Conservation (phyloP, 352 stramenopile species). For the Elongisporangium anandrum region DNA sequence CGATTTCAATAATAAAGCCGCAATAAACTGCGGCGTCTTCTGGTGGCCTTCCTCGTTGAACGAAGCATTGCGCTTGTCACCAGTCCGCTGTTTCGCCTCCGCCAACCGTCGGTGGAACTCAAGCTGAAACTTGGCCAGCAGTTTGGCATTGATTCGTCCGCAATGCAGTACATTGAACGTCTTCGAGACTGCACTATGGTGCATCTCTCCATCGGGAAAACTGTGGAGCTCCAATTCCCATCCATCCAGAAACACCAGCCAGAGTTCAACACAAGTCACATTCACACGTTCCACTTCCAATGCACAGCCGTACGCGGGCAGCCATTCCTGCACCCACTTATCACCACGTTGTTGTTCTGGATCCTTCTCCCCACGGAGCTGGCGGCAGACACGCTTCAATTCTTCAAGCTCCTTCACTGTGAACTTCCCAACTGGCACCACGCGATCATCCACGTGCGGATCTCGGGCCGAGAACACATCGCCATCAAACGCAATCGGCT, state of each 20-base stretch:
- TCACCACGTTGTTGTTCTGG: slow-evolving; percentile 14
- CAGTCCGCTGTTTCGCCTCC: slow-evolving; percentile 19
- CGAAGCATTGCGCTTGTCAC: slow-evolving; percentile 22
- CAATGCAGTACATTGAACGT: slow-evolving; percentile 21
- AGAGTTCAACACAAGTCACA: slow-evolving; percentile 14
- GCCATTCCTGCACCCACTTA: slow-evolving; percentile 31
- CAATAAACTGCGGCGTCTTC: slow-evolving; percentile 55
- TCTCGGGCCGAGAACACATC: slow-evolving; percentile 11
- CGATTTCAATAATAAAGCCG: slow-evolving; percentile 15
- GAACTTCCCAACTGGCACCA: slow-evolving; percentile 17
- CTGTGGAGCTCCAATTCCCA: slow-evolving; percentile 39
- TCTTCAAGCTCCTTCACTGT: slow-evolving; percentile 18
- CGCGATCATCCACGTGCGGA: slow-evolving; percentile 15
- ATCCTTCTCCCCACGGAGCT: slow-evolving; percentile 1
- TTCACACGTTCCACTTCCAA: slow-evolving; percentile 29
- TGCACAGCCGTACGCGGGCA: slow-evolving; percentile 40
- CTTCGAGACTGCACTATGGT: slow-evolving; percentile 36
- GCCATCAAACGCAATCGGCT: slow-evolving; percentile 4
- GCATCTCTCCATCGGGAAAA: slow-evolving; percentile 12
- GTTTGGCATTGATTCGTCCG: slow-evolving; percentile 14
- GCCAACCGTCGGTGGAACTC: slow-evolving; percentile 13
- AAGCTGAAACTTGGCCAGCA: slow-evolving; percentile 8
- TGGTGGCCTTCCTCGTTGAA: slow-evolving; percentile 27
- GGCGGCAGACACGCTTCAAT: slow-evolving; percentile 11
- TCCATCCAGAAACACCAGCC: slow-evolving; percentile 34